Base-by-base conservation (phyloP, 2,329 filamentous ascomycete genomes). In the Colletotrichum gigasporum region DNA sequence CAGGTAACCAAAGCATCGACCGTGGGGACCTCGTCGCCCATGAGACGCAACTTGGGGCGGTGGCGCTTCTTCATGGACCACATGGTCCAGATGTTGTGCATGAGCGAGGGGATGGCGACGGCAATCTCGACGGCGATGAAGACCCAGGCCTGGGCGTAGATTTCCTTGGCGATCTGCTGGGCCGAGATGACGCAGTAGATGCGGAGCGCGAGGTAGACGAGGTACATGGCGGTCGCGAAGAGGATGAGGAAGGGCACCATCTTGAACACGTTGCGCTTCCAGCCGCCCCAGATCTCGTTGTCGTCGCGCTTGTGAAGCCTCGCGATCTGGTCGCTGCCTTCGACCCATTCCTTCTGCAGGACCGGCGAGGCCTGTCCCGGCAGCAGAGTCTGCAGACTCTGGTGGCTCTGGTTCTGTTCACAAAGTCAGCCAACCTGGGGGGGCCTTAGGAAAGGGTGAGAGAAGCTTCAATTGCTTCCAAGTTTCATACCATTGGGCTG, bases 21-120 rank as follows among this genome's bases (percentile, higher is more conserved):
- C 1, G 83, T 83, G 0, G 87, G 83, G 3, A 82, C 79, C 2
- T 82, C 75, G 10, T 80, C 75, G 12, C 83, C 82, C 34, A 44
- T 59, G n/a, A 87, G 72, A 24, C 85, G 75, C 68, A 89, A 73
- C 79, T 85, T 84, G 1, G 85, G 83, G 22, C 85, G 77, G 14
- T 78, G 76, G 22, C 86, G 78, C 74, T 82, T 82, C 75, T 87
- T 86, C 67, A 87, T 73, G 0, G 84, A 82, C 75, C 82, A 80
- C 79, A 88, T 82, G 2, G 84, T 86, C 83, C 84, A 87, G 35
- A 81, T 75, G 68, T 86, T 85, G 75, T 88, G 85, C 77, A 87
- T 80, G 34, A 87, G 73, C 3, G 83, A 80, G 5, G 85, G 86
- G 54, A 87, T 78, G 5, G 84, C 82, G 7, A 83, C 79, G n/a